Evolutionary conservation across 108 stramenopile species (phyloP).

Genomic region (Cyclotella sp.): DNA sequence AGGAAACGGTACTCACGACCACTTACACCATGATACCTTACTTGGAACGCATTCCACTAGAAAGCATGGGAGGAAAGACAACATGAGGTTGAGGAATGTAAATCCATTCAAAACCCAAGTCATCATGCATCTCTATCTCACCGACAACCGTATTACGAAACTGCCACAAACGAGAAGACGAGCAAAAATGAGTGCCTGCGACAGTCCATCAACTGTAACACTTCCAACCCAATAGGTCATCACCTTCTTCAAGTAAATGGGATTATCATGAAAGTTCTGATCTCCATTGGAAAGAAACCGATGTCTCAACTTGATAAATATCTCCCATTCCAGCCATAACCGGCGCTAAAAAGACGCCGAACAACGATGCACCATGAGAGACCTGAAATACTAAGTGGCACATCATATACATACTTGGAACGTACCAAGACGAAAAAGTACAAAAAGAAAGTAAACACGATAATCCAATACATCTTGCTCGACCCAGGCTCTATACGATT

Average conservation of each 20-base stretch:
- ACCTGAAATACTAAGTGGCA: too few species aligned
- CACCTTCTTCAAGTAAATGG: conserved; percentile 47
- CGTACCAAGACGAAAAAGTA: conserved; percentile 50
- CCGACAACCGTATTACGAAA: conserved; percentile 56
- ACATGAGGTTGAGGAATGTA: background rate
- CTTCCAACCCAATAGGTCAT: too few species aligned
- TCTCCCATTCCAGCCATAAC: conserved; percentile 73
- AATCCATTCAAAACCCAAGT: background rate
- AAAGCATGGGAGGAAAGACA: background rate
- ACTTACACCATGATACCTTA: conserved; percentile 6
- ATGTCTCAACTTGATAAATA: conserved; percentile 58
- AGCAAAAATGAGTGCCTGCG: too few species aligned
- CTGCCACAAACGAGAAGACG: background rate
- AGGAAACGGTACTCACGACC: background rate
- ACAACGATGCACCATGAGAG: too few species aligned
- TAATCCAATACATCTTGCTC: conserved; percentile 41
- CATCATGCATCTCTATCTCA: background rate
- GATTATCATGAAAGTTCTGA: conserved; percentile 35
- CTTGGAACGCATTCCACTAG: conserved; percentile 65
- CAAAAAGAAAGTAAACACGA: conserved; percentile 47
- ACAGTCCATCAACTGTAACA: too few species aligned
- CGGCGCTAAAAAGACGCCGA: too few species aligned
- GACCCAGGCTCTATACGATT: conserved; percentile 36
- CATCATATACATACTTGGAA: too few species aligned
- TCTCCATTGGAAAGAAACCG: conserved; percentile 67